A percentile compares a stretch with the other conserved stretches of the same genome.
These are phyloP conservation scores for Hortaea sp. DNA, from an alignment of 2,329 filamentous ascomycete species.

Conservation along the genomic window DNA sequence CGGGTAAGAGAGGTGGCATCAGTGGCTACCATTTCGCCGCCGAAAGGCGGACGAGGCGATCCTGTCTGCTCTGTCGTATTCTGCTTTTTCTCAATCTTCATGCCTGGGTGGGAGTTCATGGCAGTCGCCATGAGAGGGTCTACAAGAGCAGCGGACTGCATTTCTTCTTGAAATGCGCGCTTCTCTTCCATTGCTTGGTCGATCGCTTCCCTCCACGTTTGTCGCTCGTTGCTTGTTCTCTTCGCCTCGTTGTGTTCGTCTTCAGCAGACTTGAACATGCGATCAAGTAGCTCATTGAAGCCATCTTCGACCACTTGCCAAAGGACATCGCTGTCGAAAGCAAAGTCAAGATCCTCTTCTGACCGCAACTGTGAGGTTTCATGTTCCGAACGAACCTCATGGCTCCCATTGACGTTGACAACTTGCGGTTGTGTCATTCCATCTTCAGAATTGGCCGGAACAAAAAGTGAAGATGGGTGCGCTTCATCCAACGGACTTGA, in stretches of 20 bases:
- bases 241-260: conserved; percentile 58
- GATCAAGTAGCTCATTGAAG: conserved; percentile 84
- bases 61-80: conserved; percentile 2
- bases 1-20: conserved; percentile 20
- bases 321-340: background rate
- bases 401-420: too few species aligned
- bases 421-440: too few species aligned
- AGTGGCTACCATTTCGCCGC: conserved; percentile 20
- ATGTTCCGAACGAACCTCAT: too few species aligned
- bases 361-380: too few species aligned
- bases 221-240: conserved; percentile 53
- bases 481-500: conserved; percentile 11
- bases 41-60: conserved; percentile 22
- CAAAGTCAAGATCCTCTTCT: background rate
- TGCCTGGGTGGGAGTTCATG: background rate
- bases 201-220: conserved; percentile 40
- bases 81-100: background rate
- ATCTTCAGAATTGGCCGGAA: background rate
- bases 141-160: conserved; percentile 7
- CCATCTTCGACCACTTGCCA: conserved; percentile 59
- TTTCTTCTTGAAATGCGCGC: conserved; percentile 24
- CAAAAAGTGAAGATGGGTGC: background rate
- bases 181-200: conserved; percentile 21
- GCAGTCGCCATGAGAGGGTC: conserved; percentile 21
- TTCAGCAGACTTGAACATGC: conserved; percentile 73